Conservation (phyloP, 2,329 filamentous ascomycete species). For the Phialophora macrospora region DNA sequence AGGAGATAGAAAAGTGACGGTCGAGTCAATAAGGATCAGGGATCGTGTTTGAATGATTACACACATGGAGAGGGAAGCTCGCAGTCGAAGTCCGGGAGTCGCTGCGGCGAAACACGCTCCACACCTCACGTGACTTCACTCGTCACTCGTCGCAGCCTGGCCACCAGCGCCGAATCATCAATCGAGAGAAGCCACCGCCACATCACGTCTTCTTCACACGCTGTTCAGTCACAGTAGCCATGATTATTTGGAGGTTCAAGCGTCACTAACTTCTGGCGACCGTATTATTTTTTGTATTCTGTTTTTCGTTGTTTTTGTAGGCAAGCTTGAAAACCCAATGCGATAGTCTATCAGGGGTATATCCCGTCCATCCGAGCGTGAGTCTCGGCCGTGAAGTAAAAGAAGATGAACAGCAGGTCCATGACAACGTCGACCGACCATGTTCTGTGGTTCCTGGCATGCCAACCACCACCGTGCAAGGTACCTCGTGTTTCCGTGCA, state of each 20-base stretch:
- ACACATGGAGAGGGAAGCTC: slow-evolving; percentile 14
- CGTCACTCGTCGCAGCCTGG: slow-evolving; percentile 35
- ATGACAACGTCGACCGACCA: slow-evolving; percentile 22
- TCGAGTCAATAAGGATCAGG: not conserved
- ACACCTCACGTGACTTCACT: slow-evolving; percentile 7
- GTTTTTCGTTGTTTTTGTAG: not conserved
- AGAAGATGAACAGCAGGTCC: slow-evolving; percentile 19
- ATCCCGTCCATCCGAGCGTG: slow-evolving; percentile 21
- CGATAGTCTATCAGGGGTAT: slow-evolving; percentile 34
- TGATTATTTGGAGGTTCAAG: not conserved
- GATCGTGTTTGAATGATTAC: slow-evolving; percentile 22
- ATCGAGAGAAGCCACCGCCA: not conserved
- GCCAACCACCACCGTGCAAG: slow-evolving; percentile 22
- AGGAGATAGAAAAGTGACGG: not conserved
- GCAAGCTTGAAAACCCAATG: slow-evolving; percentile 8
- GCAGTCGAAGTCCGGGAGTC: slow-evolving; percentile 10
- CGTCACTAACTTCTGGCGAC: not conserved
- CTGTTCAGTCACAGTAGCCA: not conserved
- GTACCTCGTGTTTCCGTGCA: slow-evolving; percentile 10
- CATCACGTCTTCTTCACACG: not conserved
- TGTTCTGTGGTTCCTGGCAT: slow-evolving; percentile 22
- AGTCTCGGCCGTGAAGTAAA: slow-evolving; percentile 21
- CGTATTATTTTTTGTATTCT: slow-evolving; percentile 2
- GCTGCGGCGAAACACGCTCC: slow-evolving; percentile 25
- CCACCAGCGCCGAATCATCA: not conserved